A percentile compares a stretch with the other conserved stretches of the same genome.
These are phyloP conservation scores for Chaetomium strumarium DNA, from an alignment of 2,329 filamentous ascomycete genomes.

Conservation along the genomic window DNA sequence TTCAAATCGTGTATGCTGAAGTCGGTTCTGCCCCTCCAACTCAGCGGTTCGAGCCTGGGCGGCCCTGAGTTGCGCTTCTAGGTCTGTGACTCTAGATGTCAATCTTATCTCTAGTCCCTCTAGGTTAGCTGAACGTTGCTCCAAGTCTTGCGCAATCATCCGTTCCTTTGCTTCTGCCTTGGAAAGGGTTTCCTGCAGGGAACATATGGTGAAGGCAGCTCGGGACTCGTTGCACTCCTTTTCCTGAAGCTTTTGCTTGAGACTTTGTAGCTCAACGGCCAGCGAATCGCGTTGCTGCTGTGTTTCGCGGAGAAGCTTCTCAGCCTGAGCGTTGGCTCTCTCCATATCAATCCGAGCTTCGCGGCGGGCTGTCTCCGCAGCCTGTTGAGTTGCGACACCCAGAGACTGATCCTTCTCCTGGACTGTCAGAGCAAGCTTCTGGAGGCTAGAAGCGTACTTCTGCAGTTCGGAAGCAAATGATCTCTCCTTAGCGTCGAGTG, in stretches of 20 bases:
- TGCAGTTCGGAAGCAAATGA: slow-evolving; percentile 15
- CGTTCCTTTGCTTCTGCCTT: slow-evolving; percentile 7
- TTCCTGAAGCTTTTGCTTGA: slow-evolving; percentile 22
- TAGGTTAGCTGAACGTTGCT: neutral
- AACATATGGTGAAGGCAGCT: slow-evolving; percentile 8
- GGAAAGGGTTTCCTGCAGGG: slow-evolving; percentile 10
- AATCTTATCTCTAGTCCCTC: slow-evolving; percentile 3
- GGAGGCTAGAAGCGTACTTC: slow-evolving; percentile 14
- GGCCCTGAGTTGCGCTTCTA: slow-evolving; percentile 12
- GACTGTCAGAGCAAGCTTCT: slow-evolving; percentile 19
- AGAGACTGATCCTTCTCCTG: slow-evolving; percentile 19
- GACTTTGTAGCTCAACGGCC: slow-evolving; percentile 27
- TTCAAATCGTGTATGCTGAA: slow-evolving; percentile 1
- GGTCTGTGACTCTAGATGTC: neutral
- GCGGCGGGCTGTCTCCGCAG: slow-evolving; percentile 27
- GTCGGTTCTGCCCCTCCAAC: slow-evolving; percentile 8
- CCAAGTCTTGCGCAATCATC: slow-evolving; percentile 3
- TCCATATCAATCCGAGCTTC: slow-evolving; percentile 30
- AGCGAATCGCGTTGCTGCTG: slow-evolving; percentile 22
- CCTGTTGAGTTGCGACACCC: slow-evolving; percentile 19
- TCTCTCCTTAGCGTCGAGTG: slow-evolving; percentile 17
- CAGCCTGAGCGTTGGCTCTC: slow-evolving; percentile 24
- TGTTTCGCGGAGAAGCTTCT: slow-evolving; percentile 24
- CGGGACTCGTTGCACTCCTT: slow-evolving; percentile 9
- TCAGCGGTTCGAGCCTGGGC: slow-evolving; percentile 1